These are phyloP conservation scores for Penicillium decumbens DNA, from an alignment of 2,329 filamentous ascomycete genomes.

Conservation along the genomic window DNA sequence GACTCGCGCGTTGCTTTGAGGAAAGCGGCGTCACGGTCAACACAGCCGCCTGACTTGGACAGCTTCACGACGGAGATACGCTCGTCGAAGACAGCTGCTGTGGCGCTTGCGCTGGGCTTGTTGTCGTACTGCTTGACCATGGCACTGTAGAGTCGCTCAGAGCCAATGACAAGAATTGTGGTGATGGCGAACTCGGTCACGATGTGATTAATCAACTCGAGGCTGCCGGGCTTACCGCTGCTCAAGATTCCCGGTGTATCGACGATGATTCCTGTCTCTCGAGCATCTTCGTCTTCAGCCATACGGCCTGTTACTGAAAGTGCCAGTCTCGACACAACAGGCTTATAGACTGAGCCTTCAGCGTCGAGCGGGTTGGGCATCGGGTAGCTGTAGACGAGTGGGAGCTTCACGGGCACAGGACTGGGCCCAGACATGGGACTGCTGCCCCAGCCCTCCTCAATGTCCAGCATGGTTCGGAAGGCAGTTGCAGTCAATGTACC, in stretches of 20 bases:
- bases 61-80: constrained; percentile 70
- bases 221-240: constrained; percentile 57
- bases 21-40: constrained; percentile 67
- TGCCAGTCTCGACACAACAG: constrained; percentile 70
- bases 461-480: constrained; percentile 80
- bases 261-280: constrained; percentile 73
- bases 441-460: constrained; percentile 83
- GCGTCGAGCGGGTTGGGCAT: constrained; percentile 64
- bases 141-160: constrained; percentile 68
- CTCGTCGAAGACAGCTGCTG: constrained; percentile 54
- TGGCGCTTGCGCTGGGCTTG: constrained; percentile 44
- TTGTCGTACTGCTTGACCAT: constrained; percentile 64
- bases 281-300: constrained; percentile 67
- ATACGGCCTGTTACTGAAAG: constrained; percentile 72
- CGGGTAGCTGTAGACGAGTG: constrained; percentile 86
- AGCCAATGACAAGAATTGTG: constrained; percentile 75
- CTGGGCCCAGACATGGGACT: constrained; percentile 88
- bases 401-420: constrained; percentile 82
- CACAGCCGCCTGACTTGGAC: constrained; percentile 79
- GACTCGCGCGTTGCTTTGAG: constrained; percentile 70
- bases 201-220: constrained; percentile 78
- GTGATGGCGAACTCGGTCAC: constrained; percentile 69
- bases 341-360: constrained; percentile 66
- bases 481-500: constrained; percentile 82
- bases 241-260: constrained; percentile 72